These are phyloP conservation scores for Globisporangium nagaii DNA, from an alignment of 352 stramenopile genomes.

Conservation along the genomic window DNA sequence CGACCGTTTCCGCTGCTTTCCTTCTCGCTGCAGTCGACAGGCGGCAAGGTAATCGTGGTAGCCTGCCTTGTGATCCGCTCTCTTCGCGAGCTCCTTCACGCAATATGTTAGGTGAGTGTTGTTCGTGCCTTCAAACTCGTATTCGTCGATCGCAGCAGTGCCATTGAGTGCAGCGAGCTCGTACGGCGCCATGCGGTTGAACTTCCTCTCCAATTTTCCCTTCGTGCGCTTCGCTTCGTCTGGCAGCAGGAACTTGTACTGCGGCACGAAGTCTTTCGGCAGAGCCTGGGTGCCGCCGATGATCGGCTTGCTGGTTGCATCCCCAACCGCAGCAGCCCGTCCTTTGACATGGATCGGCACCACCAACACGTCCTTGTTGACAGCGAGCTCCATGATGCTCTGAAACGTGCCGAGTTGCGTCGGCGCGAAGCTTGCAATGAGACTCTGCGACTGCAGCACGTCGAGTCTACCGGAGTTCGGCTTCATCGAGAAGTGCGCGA, in stretches of 20 bases:
- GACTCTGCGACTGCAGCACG: slow-evolving; percentile 83
- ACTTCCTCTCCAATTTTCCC: slow-evolving; percentile 38
- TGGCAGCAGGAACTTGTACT: slow-evolving; percentile 87
- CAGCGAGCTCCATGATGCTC: slow-evolving; percentile 27
- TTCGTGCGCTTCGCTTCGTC: slow-evolving; percentile 66
- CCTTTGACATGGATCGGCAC: slow-evolving; percentile 67
- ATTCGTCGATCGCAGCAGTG: slow-evolving; percentile 71
- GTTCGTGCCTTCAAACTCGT: slow-evolving; percentile 79
- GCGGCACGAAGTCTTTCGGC: slow-evolving; percentile 77
- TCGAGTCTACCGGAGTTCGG: slow-evolving; percentile 67
- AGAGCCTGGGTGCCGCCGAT: slow-evolving; percentile 63
- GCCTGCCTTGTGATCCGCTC: slow-evolving; percentile 52
- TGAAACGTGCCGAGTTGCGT: slow-evolving; percentile 80
- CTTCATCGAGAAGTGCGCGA: slow-evolving; percentile 74
- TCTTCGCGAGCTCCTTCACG: slow-evolving; percentile 70
- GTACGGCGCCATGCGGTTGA: slow-evolving; percentile 57
- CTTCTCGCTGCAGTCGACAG: slow-evolving; percentile 32
- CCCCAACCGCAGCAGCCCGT: slow-evolving; percentile 42
- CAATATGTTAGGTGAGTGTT: slow-evolving; percentile 85
- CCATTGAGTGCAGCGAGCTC: slow-evolving; percentile 58
- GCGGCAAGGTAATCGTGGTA: slow-evolving; percentile 69
- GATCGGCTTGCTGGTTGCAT: slow-evolving; percentile 25
- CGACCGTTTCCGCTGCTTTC: slow-evolving; percentile 23
- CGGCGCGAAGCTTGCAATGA: slow-evolving; percentile 87
- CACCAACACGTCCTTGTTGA: slow-evolving; percentile 43